Evolutionary conservation across 75 land plant genomes (phyloP).

Genomic region (Picea sitchensis): DNA sequence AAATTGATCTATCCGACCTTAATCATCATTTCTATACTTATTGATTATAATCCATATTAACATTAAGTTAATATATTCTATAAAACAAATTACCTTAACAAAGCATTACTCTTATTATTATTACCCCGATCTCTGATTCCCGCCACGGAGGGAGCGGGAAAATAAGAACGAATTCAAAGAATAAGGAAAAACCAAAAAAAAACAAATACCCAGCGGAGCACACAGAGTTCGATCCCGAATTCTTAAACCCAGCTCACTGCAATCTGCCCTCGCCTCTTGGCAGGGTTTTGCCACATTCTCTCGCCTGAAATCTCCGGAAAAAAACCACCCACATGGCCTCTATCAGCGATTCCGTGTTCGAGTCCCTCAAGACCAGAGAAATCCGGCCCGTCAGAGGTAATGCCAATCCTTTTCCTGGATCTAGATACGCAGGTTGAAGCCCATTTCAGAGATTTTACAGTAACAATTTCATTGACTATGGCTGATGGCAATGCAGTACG

Average conservation of each 20-base stretch:
- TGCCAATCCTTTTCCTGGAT: not conserved
- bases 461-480: not conserved
- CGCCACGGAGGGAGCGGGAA: no score
- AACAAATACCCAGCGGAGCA: no score
- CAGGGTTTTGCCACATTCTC: not conserved
- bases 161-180: no score
- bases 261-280: not conserved
- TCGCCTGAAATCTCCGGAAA: not conserved
- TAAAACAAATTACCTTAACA: no score
- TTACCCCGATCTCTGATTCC: no score
- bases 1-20: no score
- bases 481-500: constrained; percentile 33
- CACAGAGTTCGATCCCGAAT: no score
- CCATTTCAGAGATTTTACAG: not conserved
- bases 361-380: constrained; percentile 4
- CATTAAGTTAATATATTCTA: no score
- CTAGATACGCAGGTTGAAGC: not conserved
- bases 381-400: constrained; percentile 3
- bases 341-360: not conserved
- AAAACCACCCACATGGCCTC: not conserved
- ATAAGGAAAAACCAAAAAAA: no score
- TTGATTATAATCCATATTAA: no score
- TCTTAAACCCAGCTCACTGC: not conserved
- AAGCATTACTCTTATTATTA: no score
- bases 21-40: no score